Evolutionary conservation across 805 yeast species (phyloP), one percentile per base, ranked within the genome.

Genomic region (Candida pseudofarinosa): DNA sequence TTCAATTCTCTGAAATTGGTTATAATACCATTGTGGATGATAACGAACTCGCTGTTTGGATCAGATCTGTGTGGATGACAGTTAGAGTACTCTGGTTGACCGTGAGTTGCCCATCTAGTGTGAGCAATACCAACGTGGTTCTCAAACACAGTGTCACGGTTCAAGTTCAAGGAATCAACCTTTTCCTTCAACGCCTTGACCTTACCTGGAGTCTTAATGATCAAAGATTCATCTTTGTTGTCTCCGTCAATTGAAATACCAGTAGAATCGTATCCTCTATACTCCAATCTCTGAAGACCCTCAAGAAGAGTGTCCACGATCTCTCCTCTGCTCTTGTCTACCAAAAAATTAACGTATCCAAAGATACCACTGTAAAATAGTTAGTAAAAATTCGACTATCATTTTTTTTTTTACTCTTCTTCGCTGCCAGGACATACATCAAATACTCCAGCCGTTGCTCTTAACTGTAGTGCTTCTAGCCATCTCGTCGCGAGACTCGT

Each of bases 91-190:
- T 80, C 81, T 44, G 97, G 97, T 56, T 83, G 87, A 67, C 99
- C 99, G 66, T 93, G 99, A 32, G 99, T 93, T 40, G 99, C 99
- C 99, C 99, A 93, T 74, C 99, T 86, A 12, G 99, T 93, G 69
- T 93, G 99, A 18, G 99, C 98, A 63, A 93, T 93, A 61, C 96
- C 99, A 47, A 83, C 89, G 62, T 93, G 99, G 63, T 84, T 80
- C 54, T 79, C 83, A 60, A 88, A 89, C 16, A 79, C 74, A 47
- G 78, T 81, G 20, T 74, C 65, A 54, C 83, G 74, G 56, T 85
- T 79, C 44, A 82, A 76, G 37, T 77, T 63, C 17, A 63, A 58
- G 39, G 49, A 55, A 26, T 67, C 71, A 52, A 87, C 80, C 66
- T 83, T 82, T 48, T 80, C 74, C 62, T 77, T 83, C 62, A 93